Evolutionary conservation across 768 basidiomycete species (phyloP), one percentile per base, ranked within the genome.

Genomic region (Dioszegia hungarica): DNA sequence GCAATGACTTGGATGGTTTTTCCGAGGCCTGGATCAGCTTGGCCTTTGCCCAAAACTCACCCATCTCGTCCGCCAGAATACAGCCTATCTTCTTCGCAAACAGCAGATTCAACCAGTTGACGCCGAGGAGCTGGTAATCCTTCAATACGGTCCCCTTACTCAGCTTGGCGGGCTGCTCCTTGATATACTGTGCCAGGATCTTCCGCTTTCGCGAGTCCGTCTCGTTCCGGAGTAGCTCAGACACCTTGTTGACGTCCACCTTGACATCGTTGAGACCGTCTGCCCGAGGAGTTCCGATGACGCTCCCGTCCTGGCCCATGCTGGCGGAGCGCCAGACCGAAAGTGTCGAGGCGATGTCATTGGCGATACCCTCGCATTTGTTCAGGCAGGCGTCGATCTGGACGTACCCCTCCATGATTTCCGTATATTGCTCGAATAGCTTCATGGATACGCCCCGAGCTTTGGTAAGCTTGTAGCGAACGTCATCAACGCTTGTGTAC

Each of bases 1-100:
- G 92, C 88, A 74, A 99, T 99, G 53, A 99, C 95, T 78, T 99
- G 95, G 36, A 94, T 88, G 1, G 95, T 99, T 81, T 99, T 99
- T 25, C 95, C 95, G 62, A 99, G 85, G 69, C 94, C 94, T 95
- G 28, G 20, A 41, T 38, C 33, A 50, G 47, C 28, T n/a, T n/a
- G 48, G n/a, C 22, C 9, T 31, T 25, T 17, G 20, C 12, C 17
- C 19, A 8, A 17, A 5, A 64, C 72, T 60, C 44, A 89, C 94
- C 94, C 95, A 99, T 99, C 77, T 99, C 95, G 76, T 99, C 95
- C 1, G 95, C 95, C 39, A 99, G 82, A 71, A 99, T 98, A 75
- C 94, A 97, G 62, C 90, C 93, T 48, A 88, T 81, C 57, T 82
- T 82, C 67, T 83, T 85, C 56, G 80, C 81, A 75, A 91, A 92